A percentile compares a stretch with the other conserved stretches of the same genome.
Conservation (phyloP, 305 asterid genomes). For the Fraxinus paxiana region DNA sequence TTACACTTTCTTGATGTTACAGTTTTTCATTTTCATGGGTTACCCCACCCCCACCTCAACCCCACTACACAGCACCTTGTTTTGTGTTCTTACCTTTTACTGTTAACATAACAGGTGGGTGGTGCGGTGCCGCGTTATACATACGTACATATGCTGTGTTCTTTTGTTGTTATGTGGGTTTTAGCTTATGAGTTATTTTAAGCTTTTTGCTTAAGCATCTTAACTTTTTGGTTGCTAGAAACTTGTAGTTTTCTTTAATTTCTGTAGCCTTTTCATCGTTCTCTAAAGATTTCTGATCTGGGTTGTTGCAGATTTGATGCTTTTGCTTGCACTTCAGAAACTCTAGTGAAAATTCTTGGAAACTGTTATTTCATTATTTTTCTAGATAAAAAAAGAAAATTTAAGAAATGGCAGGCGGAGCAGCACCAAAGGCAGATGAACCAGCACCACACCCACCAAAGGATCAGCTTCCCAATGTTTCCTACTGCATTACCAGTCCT, state of each 20-base stretch:
- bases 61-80: not conserved
- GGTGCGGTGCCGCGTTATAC: conserved; percentile 14
- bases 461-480: conserved; percentile 88
- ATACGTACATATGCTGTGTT: conserved; percentile 39
- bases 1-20: conserved; percentile 25
- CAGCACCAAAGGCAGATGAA: conserved; percentile 50
- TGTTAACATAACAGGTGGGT: conserved; percentile 19
- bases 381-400: not conserved
- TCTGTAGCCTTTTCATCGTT: conserved; percentile 25
- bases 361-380: not conserved
- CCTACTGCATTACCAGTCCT: conserved; percentile 92
- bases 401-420: conserved; percentile 45
- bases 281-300: conserved; percentile 32
- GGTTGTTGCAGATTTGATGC: conserved; percentile 33
- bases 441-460: conserved; percentile 81
- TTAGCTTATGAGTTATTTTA: not conserved
- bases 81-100: conserved; percentile 12
- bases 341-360: not conserved
- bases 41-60: not conserved
- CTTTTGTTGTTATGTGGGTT: conserved; percentile 19
- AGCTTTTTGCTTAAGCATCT: conserved; percentile 17
- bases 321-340: conserved; percentile 11
- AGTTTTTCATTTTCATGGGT: conserved; percentile 25
- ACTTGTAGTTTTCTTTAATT: conserved; percentile 20
- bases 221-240: conserved; percentile 24